These are phyloP conservation scores for Lippia alba DNA, from an alignment of 305 asterid genomes.

Conservation along the genomic window DNA sequence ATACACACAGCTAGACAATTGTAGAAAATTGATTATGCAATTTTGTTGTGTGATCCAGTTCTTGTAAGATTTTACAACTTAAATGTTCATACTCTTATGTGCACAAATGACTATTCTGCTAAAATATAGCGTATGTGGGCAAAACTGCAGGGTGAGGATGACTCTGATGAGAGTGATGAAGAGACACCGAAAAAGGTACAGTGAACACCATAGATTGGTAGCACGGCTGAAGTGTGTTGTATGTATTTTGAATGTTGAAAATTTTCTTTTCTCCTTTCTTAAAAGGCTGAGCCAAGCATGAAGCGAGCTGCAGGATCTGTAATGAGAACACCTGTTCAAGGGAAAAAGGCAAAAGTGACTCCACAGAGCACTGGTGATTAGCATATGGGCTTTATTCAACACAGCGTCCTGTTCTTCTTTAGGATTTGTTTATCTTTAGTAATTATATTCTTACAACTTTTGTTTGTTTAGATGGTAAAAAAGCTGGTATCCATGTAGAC, in stretches of 20 bases:
- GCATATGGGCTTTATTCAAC: neutral
- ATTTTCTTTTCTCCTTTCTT: neutral
- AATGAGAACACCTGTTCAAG: constrained; percentile 68
- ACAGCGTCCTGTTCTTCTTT: neutral
- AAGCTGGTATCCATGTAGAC: constrained; percentile 70
- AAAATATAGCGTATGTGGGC: neutral
- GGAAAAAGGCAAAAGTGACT: constrained; percentile 79
- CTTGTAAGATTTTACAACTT: neutral
- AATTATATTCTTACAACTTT: neutral
- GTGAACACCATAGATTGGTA: neutral
- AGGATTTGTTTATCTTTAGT: neutral
- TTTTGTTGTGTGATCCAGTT: neutral
- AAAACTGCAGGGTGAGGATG: constrained; percentile 48
- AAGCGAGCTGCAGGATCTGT: constrained; percentile 69
- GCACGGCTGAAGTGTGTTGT: neutral
- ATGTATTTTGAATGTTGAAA: neutral
- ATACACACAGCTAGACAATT: neutral
- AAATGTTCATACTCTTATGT: neutral
- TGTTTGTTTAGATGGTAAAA: constrained; percentile 66
- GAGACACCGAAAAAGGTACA: constrained; percentile 85
- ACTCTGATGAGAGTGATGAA: constrained; percentile 62
- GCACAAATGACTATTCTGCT: neutral
- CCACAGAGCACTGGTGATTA: constrained; percentile 80
- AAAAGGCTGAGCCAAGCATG: constrained; percentile 66
- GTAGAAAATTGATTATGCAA: neutral